Base-by-base conservation (phyloP, 2,329 filamentous ascomycete genomes). In the Colletotrichum filicis region DNA sequence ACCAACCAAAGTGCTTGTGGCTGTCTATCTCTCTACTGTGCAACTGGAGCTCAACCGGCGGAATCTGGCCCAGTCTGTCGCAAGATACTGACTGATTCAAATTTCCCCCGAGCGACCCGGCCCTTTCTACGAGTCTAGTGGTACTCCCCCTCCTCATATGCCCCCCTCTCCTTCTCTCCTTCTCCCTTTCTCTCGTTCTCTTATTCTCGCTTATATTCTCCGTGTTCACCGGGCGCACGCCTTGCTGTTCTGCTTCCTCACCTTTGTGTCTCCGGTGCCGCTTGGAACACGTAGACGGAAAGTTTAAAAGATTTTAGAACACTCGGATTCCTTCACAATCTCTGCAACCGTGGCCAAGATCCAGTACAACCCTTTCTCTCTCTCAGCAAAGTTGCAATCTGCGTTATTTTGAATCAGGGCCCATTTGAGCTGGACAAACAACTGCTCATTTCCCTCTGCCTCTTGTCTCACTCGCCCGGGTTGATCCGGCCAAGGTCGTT, bases 41-140 rank as follows among this genome's bases (percentile, higher is more conserved):
- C 35, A 24, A 63, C 46, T 26, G 7, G 58, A 49, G 19, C 19
- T 30, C 30, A 64, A 64, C 53, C 30, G 19, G 19, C 30, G 8
- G 24, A 19, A 24, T 46, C 52, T n/a, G 14, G 14, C n/a, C 61
- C 52, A 64, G 28, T 4, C 28, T 26, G 9, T 14, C 24, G 42
- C 42, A 49, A 49, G 42, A 49, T 49, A 49, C 24, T 53, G 19
- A 49, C 24, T 53, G 32, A 64, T 64, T 55, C 46, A 64, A 14
- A 37, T 49, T 26, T 26, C 46, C 46, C 55, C 61, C 61, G 61
- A 49, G 35, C 61, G n/a, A 64, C 61, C 61, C 61, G 61, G 61
- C 12, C 26, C 61, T 26, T 53, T 26, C 11, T 7, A 49, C 42
- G 8, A 49, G 42, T 49, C 42, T 49, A 24, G 19, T 19, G 35